Base-by-base conservation (phyloP, 768 basidiomycete genomes). In the Gyrodon lividus region DNA sequence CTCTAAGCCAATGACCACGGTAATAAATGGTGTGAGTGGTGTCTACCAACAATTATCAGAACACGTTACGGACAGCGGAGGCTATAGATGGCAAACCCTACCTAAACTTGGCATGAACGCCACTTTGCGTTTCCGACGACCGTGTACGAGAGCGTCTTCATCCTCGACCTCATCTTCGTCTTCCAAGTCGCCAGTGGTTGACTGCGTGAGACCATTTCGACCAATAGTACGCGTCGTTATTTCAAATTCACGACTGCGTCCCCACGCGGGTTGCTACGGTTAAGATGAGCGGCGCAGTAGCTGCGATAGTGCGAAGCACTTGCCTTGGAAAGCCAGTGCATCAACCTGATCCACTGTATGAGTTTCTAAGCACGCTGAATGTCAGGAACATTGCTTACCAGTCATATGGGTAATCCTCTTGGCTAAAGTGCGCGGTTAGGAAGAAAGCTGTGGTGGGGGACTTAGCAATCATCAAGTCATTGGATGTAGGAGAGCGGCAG, bases 11-110 rank as follows among this genome's bases (percentile, higher is more conserved):
- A 63, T 92, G 91, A 45, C 90, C 90, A 63, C 82, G 82, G 75
- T 92, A 92, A 74, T 89, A 92, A 50, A 92, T 90, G 14, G 89
- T 92, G 66, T 92, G 90, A 6, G 87, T 90, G 0, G 88, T 90
- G 62, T 92, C 90, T 91, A 61, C 37, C 28, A 52, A 46, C 46
- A 38, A 54, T 50, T 31, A 53, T 65, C 34, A 61, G 51, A 51
- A 48, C 34, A 24, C 37, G 46, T 52, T 56, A 30, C 47, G 56
- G 24, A 51, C 55, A 13, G 45, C 44, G 37, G 50, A 56, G 54
- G 39, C n/a, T 16, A 46, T 46, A 52, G 41, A 47, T 45, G 52
- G 60, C 33, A 42, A 54, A 50, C 69, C 77, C 56, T 66, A 89
- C 89, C 89, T 48, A 88, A 70, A 69, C 86, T 88, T n/a, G 90